A percentile compares a stretch with the other conserved stretches of the same genome.
Evolutionary conservation across 257 asterid species (phyloP).

Genomic region (Solanum phureja): DNA sequence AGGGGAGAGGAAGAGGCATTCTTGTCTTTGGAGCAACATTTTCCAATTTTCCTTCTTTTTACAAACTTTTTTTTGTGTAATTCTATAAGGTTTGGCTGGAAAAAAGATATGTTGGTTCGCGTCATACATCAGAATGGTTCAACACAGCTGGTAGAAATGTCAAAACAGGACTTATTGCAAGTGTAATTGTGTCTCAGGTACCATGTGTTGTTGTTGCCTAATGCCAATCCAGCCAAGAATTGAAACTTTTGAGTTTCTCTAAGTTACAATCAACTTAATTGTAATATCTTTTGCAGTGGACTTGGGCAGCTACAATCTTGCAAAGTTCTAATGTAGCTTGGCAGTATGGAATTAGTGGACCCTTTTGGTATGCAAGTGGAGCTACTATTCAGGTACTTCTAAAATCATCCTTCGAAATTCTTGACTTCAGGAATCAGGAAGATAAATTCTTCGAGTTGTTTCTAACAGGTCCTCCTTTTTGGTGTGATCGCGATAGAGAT

Average conservation of each 20-base stretch:
- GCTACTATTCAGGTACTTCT: constrained; percentile 78
- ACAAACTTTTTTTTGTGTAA: background rate
- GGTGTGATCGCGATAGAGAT: constrained; percentile 95
- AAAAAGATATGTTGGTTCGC: constrained; percentile 79
- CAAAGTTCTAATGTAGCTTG: constrained; percentile 94
- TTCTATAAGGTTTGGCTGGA: constrained; percentile 77
- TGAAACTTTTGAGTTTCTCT: background rate
- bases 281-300: constrained; percentile 50
- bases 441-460: background rate
- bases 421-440: background rate
- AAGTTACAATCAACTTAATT: background rate
- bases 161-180: constrained; percentile 88
- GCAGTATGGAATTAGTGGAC: constrained; percentile 95
- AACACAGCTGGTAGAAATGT: constrained; percentile 93
- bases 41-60: background rate
- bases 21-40: background rate
- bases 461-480: constrained; percentile 62
- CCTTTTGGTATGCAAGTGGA: constrained; percentile 97
- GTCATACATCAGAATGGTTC: constrained; percentile 93
- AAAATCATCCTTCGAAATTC: background rate
- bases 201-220: background rate
- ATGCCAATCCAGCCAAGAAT: background rate
- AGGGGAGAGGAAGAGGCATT: background rate
- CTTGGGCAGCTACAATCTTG: constrained; percentile 96
- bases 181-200: constrained; percentile 95